Evolutionary conservation across 805 yeast genomes (phyloP).

Genomic region (Spathaspora boniae): DNA sequence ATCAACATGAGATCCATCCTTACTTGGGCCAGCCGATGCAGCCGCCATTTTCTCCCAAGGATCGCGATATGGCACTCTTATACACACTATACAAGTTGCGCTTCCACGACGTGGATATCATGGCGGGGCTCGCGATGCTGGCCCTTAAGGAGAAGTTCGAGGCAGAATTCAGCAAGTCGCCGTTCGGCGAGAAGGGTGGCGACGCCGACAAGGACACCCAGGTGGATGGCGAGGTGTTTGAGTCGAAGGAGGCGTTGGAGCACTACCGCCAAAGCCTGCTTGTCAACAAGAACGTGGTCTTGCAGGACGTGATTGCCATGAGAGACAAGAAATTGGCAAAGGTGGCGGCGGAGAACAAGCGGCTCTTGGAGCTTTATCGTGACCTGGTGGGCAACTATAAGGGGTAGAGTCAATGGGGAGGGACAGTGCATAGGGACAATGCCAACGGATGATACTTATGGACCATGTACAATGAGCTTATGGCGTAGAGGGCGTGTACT

Average conservation of each 20-base stretch:
- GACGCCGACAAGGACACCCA: slow-evolving; percentile 7
- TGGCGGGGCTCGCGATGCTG: slow-evolving; percentile 19
- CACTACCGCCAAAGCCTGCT: slow-evolving; percentile 15
- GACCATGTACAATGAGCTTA: too few relatives aligned
- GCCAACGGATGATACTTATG: too few relatives aligned
- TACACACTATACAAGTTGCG: slow-evolving; percentile 20
- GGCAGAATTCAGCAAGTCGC: slow-evolving; percentile 3
- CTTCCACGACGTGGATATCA: slow-evolving; percentile 20
- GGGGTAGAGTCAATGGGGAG: too few relatives aligned
- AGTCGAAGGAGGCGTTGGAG: slow-evolving; percentile 10
- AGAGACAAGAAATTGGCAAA: slow-evolving; percentile 19
- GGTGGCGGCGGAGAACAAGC: slow-evolving; percentile 24
- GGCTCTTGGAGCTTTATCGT: slow-evolving; percentile 30
- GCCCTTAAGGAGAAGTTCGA: slow-evolving; percentile 14
- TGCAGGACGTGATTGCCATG: slow-evolving; percentile 20
- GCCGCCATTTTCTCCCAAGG: slow-evolving; percentile 3
- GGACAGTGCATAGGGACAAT: too few relatives aligned
- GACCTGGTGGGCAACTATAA: slow-evolving; percentile 20
- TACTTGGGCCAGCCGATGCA: too few relatives aligned
- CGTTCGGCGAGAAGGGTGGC: slow-evolving; percentile 3
- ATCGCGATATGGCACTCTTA: slow-evolving; percentile 16
- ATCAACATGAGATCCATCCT: too few relatives aligned
- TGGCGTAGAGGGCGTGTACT: not conserved
- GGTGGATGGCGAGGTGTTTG: not conserved
- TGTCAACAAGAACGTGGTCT: slow-evolving; percentile 14